Evolutionary conservation across 108 stramenopile genomes (phyloP), one percentile per base, ranked within the genome.

Genomic region (Nannochloropsis salina): DNA sequence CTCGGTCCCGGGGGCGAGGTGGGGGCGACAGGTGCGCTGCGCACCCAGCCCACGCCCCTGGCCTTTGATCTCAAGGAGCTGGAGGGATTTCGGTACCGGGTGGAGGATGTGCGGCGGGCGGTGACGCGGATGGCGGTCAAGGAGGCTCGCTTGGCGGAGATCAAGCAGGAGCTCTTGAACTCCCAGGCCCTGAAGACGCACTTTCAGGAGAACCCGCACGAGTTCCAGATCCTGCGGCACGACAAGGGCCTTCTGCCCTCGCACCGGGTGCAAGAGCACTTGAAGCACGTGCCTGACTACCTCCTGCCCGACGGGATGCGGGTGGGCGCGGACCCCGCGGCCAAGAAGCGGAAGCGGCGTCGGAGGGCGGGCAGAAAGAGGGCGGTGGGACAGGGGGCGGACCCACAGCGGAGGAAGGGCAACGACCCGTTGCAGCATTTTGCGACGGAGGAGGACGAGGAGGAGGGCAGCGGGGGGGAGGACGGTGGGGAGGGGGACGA

Each of bases 81-180:
- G 43, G 96, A 97, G 86, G 94, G 95, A 9, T 99, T 99, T 87
- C 92, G 99, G 3, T 99, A 99, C 88, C 92, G 99, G 43, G 97
- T 98, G 42, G 96, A 97, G 86, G 97, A 98, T 88, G 95, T 97
- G 20, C 85, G 90, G 20, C 92, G 96, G 8, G 93, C 96, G 21
- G 96, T 99, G 31, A 98, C 97, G 0, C 91, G 89, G 80, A 92
- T 92, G 9, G 92, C 94, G 9, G 92, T 99, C 42, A 86, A 91
- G 41, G 98, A 99, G 88, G 93, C 98, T 9, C 93, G 98, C 81
- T 94, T 95, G 6, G 94, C 96, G 2, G 98, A 99, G 89, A 86
- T 99, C 21, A 91, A 92, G 86, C 94, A 93, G 6, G 97, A 98
- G 90, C 94, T 99, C 83, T 90, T 98, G 43, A 97, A 98, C 92